Conservation (phyloP, 1,284 basidiomycete species). For the Pseudozyma hubeiensis region DNA sequence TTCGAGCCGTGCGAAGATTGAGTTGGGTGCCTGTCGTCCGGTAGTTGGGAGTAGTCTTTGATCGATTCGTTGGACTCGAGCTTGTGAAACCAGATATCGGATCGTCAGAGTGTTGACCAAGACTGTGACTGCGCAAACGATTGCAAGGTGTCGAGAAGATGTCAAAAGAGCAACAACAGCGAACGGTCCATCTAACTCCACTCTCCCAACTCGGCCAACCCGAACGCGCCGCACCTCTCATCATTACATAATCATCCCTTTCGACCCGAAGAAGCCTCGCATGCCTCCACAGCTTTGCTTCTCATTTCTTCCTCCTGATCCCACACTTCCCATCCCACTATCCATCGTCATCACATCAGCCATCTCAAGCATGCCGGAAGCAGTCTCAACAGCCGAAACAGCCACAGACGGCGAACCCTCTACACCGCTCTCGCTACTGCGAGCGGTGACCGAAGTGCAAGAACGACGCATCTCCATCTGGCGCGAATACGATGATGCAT, state of each 20-base stretch:
- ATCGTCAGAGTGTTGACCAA: not conserved
- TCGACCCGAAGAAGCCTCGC: constrained; percentile 7
- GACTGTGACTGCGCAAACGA: not conserved
- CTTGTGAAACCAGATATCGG: not conserved
- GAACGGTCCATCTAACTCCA: constrained; percentile 14
- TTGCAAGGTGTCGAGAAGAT: not conserved
- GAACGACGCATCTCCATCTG: constrained; percentile 49
- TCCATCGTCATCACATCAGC: not conserved
- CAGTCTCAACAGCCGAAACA: not conserved
- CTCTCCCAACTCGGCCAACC: not conserved
- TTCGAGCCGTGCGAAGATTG: not conserved
- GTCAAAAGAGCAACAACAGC: constrained; percentile 10
- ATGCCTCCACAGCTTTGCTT: constrained; percentile 25
- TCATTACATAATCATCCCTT: constrained; percentile 27
- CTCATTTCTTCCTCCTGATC: not conserved
- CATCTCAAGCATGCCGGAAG: constrained; percentile 17
- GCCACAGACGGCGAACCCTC: constrained; percentile 1
- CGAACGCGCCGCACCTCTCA: constrained; percentile 8
- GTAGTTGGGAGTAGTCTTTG: too few relatives aligned
- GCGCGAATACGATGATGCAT: constrained; percentile 58
- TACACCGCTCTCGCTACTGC: constrained; percentile 34
- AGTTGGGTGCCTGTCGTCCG: too few relatives aligned
- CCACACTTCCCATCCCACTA: not conserved
- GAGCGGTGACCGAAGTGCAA: constrained; percentile 52
- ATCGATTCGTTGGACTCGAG: too few relatives aligned